Evolutionary conservation across 495 filamentous ascomycete species (phyloP), one percentile per base, ranked within the genome.

Genomic region (Hyaloscypha finlandica): DNA sequence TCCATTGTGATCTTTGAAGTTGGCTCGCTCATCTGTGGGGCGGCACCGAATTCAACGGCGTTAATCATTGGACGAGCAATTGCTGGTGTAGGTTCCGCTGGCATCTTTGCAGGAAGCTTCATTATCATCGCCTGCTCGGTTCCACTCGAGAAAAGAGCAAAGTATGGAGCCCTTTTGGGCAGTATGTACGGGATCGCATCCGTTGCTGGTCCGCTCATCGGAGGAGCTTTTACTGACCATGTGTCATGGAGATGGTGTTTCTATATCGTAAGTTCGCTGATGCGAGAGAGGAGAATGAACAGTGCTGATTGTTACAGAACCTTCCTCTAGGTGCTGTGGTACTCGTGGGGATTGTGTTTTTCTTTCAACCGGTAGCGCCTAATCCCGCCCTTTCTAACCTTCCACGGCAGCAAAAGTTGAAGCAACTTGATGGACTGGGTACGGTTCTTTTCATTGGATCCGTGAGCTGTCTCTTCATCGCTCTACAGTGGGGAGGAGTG

Each of bases 31-130:
- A 78, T 97, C 67, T 97, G 93, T 75, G 94, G 86, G 31, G 84
- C 87, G 2, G 90, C 94, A 1, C 90, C 91, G 1, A 90, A 78
- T 61, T 94, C 90, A 1, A 79, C 86, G 0, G 86, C 86, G 4
- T 81, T 97, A 35, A 97, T 97, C 68, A 75, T 94, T 64, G 94
- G 94, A 12, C 88, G 94, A 32, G 93, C 94, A 14, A 81, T 97
- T 55, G 90, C 93, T 25, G 94, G 94, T 29, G 67, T 96, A n/a
- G 94, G 93, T 22, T 83, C 85, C 4, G 91, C 94, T 0, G 94
- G 92, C 45, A 85, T 97, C 62, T 95, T 93, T 74, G 89, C 89
- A 2, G 94, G 94, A 5, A 88, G 89, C 2, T 83, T 96, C 54
- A 84, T 94, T 67, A 95, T 97, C 73, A 82, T 97, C 22, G 84